Base-by-base conservation (phyloP, 345 rosid species). In the Mercurialis annua region DNA sequence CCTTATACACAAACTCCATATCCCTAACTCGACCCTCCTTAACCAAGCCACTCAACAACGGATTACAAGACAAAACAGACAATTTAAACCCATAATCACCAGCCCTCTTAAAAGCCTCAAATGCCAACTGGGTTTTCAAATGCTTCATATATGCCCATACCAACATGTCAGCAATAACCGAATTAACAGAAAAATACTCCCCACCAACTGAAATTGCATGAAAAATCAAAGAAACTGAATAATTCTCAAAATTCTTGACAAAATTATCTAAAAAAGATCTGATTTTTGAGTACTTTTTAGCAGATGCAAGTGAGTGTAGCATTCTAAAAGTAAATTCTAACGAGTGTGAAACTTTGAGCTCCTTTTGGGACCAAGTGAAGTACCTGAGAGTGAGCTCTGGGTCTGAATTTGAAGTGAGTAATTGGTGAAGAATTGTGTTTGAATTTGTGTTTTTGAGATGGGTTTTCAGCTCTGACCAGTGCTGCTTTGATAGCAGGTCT, bases 51-150 rank as follows among this genome's bases (percentile, higher is more conserved):
- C 67, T 76, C 86, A 88, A 71, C 85, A 92, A 72, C n/a, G 86
- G 81, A 76, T 92, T 92, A 73, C 96, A 90, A 2, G 98, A 82
- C 15, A 75, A 43, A 67, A 77, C 69, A 2, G 98, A 90, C 59
- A 87, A 62, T 81, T 79, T 88, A 73, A 72, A 82, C 56, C 86
- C 89, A 54, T 90, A 86, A 72, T 86, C 88, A 30, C 92, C 87
- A 29, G 96, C 81, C 1, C 97, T 84, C 80, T 69, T 84, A 77
- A 92, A 92, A 21, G 90, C 92, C 76, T 88, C 90, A 5, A 87
- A 74, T 11, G 79, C 96, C 65, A 67, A 71, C 30, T 69, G 78
- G 26, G 70, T 34, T 68, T 82, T 87, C 82, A 69, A 44, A 18
- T 82, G 86, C 36, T 70, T 78, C 55, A 71, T 88, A 76, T 76